Percentiles rank a stretch among this genome's conserved stretches.
phyloP scores from a whole-genome alignment of 257 asterid genomes.

The Salvia hispanica region DNA sequence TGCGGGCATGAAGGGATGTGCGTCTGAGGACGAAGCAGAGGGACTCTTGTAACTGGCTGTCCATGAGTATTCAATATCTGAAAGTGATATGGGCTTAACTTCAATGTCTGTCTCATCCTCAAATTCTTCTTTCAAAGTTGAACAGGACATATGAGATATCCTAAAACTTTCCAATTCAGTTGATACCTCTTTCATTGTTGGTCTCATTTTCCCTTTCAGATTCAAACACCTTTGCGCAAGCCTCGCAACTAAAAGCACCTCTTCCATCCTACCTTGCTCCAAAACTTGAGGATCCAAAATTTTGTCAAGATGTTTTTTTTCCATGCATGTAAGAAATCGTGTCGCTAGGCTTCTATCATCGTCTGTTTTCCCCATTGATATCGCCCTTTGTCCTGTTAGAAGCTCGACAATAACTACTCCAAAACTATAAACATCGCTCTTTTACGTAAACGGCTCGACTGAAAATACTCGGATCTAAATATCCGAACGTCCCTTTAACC shows the following conservation, averaged over 20 bases:
- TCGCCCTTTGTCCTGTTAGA: constrained; percentile 12
- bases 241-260: neutral
- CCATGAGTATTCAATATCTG: constrained; percentile 21
- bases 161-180: constrained; percentile 17
- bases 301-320: neutral
- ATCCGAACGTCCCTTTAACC: too few relatives aligned
- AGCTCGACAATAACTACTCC: constrained; percentile 20
- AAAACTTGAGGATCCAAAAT: constrained; percentile 24
- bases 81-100: too few relatives aligned
- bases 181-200: neutral
- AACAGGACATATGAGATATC: neutral
- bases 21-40: neutral
- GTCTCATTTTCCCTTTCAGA: constrained; percentile 26
- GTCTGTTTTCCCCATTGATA: neutral
- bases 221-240: constrained; percentile 22
- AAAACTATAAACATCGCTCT: too few relatives aligned
- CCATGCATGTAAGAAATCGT: too few relatives aligned
- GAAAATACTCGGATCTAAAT: too few relatives aligned
- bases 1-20: neutral
- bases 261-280: constrained; percentile 16
- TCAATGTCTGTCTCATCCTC: neutral
- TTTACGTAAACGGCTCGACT: too few relatives aligned
- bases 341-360: neutral
- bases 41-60: neutral
- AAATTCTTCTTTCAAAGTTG: neutral